Evolutionary conservation across 345 rosid genomes (phyloP).

Genomic region (Sapria himalayana): DNA sequence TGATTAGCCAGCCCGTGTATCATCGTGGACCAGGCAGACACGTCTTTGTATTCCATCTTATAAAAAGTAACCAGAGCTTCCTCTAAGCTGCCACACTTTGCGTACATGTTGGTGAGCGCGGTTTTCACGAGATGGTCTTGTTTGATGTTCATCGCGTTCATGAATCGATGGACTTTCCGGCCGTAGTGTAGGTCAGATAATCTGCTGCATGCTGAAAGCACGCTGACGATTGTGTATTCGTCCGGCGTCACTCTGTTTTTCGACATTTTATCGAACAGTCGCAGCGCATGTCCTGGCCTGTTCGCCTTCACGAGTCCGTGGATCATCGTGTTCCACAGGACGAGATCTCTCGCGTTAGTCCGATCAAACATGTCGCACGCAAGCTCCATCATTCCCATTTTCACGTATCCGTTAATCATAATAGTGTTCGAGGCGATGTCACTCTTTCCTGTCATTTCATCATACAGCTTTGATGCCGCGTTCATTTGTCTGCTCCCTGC

Average conservation of each 20-base stretch:
- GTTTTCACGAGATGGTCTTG: conserved; percentile 13
- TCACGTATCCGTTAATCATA: conserved; percentile 13
- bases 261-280: conserved; percentile 11
- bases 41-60: conserved; percentile 13
- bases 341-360: conserved; percentile 9
- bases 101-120: conserved; percentile 13
- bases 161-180: conserved; percentile 8
- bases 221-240: conserved; percentile 10
- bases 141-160: conserved; percentile 8
- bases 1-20: conserved; percentile 16
- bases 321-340: conserved; percentile 13
- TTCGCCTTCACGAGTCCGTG: conserved; percentile 10
- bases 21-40: conserved; percentile 12
- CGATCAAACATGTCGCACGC: conserved; percentile 8
- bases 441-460: conserved; percentile 7
- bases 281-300: conserved; percentile 6
- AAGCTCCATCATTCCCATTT: conserved; percentile 9
- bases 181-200: conserved; percentile 10
- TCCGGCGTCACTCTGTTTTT: conserved; percentile 8
- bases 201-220: conserved; percentile 12
- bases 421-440: conserved; percentile 9
- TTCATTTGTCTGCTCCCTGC: conserved; percentile 7
- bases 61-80: conserved; percentile 15
- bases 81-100: conserved; percentile 13
- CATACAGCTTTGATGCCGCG: conserved; percentile 6